Evolutionary conservation across 2,329 filamentous ascomycete genomes (phyloP).

Genomic region (Huntiella savannae): DNA sequence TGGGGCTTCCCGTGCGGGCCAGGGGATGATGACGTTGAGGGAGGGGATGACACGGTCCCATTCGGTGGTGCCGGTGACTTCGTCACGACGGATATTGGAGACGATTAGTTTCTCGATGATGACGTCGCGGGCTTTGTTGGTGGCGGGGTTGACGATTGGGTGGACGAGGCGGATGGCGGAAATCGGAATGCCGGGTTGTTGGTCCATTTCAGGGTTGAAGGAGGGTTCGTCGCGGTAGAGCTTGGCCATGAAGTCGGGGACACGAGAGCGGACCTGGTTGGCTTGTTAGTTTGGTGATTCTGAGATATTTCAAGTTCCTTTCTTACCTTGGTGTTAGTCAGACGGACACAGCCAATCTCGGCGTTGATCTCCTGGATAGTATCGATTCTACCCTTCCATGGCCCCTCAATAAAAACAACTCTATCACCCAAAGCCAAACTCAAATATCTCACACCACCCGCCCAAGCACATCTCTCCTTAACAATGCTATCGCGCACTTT

Average conservation of each 20-base stretch:
- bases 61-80: constrained; percentile 23
- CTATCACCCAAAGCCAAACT: constrained; percentile 53
- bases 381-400: constrained; percentile 69
- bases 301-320: constrained; percentile 13
- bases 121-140: constrained; percentile 49
- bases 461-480: constrained; percentile 31
- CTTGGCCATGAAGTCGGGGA: constrained; percentile 11
- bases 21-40: constrained; percentile 55
- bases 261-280: constrained; percentile 2
- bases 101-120: constrained; percentile 54
- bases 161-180: constrained; percentile 65
- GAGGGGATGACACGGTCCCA: constrained; percentile 47
- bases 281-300: not conserved
- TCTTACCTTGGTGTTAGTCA: constrained; percentile 44
- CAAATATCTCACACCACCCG: constrained; percentile 35
- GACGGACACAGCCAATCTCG: constrained; percentile 35
- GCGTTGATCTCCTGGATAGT: constrained; percentile 38
- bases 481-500: constrained; percentile 19
- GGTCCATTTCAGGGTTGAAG: constrained; percentile 17
- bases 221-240: constrained; percentile 23
- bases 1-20: constrained; percentile 45
- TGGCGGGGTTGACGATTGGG: constrained; percentile 46
- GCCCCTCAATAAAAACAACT: constrained; percentile 62
- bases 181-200: constrained; percentile 43
- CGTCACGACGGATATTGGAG: constrained; percentile 23